phyloP scores from a whole-genome alignment of 148 eudicot species.

The Cornus suecica region DNA sequence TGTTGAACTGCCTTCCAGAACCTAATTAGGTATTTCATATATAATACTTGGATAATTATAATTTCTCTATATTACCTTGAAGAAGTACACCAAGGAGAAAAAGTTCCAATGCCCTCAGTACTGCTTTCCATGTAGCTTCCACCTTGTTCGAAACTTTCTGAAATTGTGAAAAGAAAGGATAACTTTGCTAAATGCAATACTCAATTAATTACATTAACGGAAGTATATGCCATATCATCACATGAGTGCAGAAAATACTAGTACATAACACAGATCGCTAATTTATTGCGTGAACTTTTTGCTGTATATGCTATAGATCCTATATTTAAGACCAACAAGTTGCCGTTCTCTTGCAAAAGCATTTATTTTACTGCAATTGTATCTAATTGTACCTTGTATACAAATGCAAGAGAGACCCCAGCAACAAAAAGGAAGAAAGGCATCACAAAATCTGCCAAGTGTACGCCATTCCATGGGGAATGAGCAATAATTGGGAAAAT shows the following conservation, averaged over 20 bases:
- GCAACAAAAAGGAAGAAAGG: constrained; percentile 86
- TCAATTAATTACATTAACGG: neutral
- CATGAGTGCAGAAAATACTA: neutral
- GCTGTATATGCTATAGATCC: neutral
- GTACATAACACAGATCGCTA: neutral
- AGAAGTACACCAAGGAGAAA: constrained; percentile 78
- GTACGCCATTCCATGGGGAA: constrained; percentile 84
- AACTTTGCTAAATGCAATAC: neutral
- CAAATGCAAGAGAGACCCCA: constrained; percentile 78
- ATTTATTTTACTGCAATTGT: too few species aligned
- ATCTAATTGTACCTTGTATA: constrained; percentile 51
- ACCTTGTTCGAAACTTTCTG: constrained; percentile 64
- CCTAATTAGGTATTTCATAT: neutral
- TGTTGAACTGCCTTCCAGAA: neutral
- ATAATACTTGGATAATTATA: neutral
- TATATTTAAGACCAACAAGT: neutral
- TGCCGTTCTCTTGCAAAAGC: neutral
- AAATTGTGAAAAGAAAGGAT: constrained; percentile 14
- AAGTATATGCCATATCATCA: neutral
- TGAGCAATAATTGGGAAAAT: constrained; percentile 67
- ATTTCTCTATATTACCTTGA: constrained; percentile 51
- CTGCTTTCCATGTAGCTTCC: constrained; percentile 65
- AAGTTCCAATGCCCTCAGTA: constrained; percentile 47
- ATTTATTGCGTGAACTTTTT: neutral
- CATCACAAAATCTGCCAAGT: constrained; percentile 88